Evolutionary conservation across 2,329 filamentous ascomycete genomes (phyloP), one percentile per base, ranked within the genome.

Genomic region (Pleomassaria siparia): DNA sequence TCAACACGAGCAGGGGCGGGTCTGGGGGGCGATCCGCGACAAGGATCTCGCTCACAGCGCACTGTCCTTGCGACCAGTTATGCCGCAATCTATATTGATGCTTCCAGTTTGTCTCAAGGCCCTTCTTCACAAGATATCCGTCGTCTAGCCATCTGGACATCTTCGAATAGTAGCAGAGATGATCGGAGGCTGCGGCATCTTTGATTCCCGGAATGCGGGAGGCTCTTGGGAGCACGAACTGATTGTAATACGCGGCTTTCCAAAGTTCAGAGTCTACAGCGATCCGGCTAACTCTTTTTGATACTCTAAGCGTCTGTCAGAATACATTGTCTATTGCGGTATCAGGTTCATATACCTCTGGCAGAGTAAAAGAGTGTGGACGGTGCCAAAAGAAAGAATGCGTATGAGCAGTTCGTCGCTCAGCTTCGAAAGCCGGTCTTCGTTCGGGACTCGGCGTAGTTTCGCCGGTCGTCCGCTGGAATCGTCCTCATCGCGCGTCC

Each of bases 331-430:
- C 20, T 20, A n/a, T 22, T 6, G 7, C 16, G 28, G 15, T 21
- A 22, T 12, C 16, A 16, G 4, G 32, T n/a, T 11, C 40, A 53
- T 64, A 47, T 72, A 84, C 81, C 79, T 78, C 68, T 85, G 80
- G 57, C 80, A 83, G 43, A 76, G 74, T 44, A 90, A 77, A 8
- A 97, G 80, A 22, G 86, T 81, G 7, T 79, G 73, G 24, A 89
- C 81, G 2, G 87, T 75, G n/a, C 96, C 78, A 64, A 83, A 87
- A 4, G 87, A 87, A 28, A 96, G 77, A 50, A 96, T 88, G 58
- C 91, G 88, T 46, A 97, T 75, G 25, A 96, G 80, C 26, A 97
- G 78, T 71, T 99, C 94, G 69, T 96, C 89, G 53, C 91, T 95
- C 43, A 97, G 78, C 8, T 72, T 74, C 6, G 89, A 89, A 13